Conservation (phyloP, 345 rosid species). For the Limnanthes douglasii region DNA sequence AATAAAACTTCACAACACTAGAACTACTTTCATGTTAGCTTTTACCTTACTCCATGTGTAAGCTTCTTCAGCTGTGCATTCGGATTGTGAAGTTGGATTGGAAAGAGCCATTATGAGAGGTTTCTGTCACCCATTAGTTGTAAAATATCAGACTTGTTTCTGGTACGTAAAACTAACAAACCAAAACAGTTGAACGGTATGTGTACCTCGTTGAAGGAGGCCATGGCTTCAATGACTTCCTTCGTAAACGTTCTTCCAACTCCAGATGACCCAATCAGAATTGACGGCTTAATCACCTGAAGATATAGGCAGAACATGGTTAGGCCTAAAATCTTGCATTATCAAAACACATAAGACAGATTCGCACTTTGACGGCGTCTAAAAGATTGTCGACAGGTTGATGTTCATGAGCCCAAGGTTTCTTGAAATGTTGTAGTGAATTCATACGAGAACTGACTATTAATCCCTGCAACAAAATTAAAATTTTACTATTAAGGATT, state of each 20-base stretch:
- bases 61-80: slow-evolving; percentile 96
- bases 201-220: slow-evolving; percentile 63
- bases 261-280: slow-evolving; percentile 84
- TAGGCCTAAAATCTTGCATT: not conserved
- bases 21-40: not conserved
- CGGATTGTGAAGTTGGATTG: slow-evolving; percentile 94
- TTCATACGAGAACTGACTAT: slow-evolving; percentile 71
- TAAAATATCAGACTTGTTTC: not conserved
- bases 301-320: not conserved
- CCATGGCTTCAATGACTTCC: slow-evolving; percentile 78
- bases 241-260: slow-evolving; percentile 76
- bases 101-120: slow-evolving; percentile 94
- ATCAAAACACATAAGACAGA: not conserved
- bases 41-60: slow-evolving; percentile 79
- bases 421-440: slow-evolving; percentile 85
- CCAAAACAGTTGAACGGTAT: not conserved
- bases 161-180: not conserved
- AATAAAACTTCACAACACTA: too few relatives aligned
- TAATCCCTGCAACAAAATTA: slow-evolving; percentile 42
- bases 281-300: slow-evolving; percentile 81
- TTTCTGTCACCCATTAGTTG: slow-evolving; percentile 32
- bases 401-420: slow-evolving; percentile 97
- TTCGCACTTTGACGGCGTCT: slow-evolving; percentile 62
- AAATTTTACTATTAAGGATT: too few relatives aligned
- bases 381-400: slow-evolving; percentile 59